Base-by-base conservation (phyloP, 305 asterid genomes). In the Rubia tinctorum region DNA sequence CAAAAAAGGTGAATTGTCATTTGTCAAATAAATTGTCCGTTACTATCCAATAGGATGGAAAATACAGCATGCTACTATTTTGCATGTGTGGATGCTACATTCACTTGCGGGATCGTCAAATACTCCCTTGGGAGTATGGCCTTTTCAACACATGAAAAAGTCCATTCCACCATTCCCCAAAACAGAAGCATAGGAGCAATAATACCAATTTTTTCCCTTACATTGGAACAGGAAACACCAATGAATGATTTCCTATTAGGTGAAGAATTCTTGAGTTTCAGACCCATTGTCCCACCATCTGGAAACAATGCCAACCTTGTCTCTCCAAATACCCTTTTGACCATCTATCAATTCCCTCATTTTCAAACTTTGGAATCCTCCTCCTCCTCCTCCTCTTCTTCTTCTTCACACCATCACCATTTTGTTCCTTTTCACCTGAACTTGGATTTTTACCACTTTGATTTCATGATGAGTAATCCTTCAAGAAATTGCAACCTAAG, bases 81-180 rank as follows among this genome's bases (percentile, higher is more conserved):
- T 64, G 69, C 51, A 42, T 14, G 61, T 69, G 73, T 49, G 69
- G 47, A 4, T 34, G 34, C 73, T 25, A 55, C 34, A 43, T 58
- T 59, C 40, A 62, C 9, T 14, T 47, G 49, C 53, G 20, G 30
- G 34, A 60, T 49, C 4, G 72, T 78, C 68, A 67, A 45, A 64
- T 49, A 45, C 66, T 51, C 66, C 22, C 15, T 53, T 34, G 6
- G 73, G 63, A 65, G 59, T 39, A 58, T 23, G 44, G 60, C 61
- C 58, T 20, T 61, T 51, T 75, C 59, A 37, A 67, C 44, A 49
- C 7, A 56, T 17, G 37, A 15, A 30, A 71, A 79, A 70, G 76
- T 65, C 69, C 68, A 58, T 73, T 61, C 72, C 76, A 71, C 55
- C 77, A 72, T 30, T 73, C 72, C 79, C 82, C 71, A 72, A 40